Evolutionary conservation across 257 asterid genomes (phyloP), one percentile per base, ranked within the genome.

Genomic region (Mentha longifolia): DNA sequence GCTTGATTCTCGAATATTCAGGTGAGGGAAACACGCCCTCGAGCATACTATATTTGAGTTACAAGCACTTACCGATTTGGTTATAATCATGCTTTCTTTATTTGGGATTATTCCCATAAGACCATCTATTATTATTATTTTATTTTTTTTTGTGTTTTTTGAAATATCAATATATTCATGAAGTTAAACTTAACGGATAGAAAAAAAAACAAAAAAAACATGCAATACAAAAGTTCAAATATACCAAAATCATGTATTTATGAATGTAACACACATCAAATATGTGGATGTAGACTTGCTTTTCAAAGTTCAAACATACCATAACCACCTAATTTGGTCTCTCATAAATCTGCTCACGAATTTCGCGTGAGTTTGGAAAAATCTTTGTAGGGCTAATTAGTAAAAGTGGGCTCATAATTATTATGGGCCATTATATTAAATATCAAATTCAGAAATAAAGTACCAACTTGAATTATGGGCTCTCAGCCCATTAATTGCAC

Each of bases 251-350:
- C 25, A 22, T 22, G 25, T 22, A 22, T 22, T 22, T 22, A 22
- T 22, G 25, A 1, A 22, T 6, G 4, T 45, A 35, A n/a, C 47
- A 33, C 20, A n/a, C 2, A n/a, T 33, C 8, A 17, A 19, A 42
- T 63, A 19, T 22, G 7, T 22, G 7, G 13, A 43, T 16, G 22
- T 62, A 25, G 55, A 14, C 5, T 39, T 0, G 67, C 2, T 35
- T 35, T 5, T 62, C 68, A 62, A 56, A 61, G 5, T 5, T 62
- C 68, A 62, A 56, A 61, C 67, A 15, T 10, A 17, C 19, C 11
- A 19, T 20, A 25, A 45, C 41, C 57, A 64, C 69, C 69, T 43
- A 43, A 43, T 13, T 22, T 45, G 37, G 42, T 3, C 10, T 22
- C 5, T 22, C 56, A 64, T 12, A 64, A 22, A 41, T 63, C 43